These are phyloP conservation scores for Austroboletus niveus DNA, from an alignment of 1,284 basidiomycete species.

Conservation along the genomic window DNA sequence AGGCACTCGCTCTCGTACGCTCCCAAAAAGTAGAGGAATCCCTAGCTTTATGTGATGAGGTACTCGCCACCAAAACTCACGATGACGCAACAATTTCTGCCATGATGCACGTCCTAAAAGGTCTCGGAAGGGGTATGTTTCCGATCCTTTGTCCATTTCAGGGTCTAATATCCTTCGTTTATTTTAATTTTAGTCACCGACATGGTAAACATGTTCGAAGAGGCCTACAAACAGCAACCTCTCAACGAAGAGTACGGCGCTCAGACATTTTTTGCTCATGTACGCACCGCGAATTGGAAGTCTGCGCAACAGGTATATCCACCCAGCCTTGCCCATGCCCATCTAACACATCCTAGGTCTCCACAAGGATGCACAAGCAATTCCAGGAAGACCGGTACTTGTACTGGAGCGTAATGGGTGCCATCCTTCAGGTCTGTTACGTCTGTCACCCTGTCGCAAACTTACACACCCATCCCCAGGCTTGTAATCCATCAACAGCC, in stretches of 20 bases:
- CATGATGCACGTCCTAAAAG: conserved; percentile 77
- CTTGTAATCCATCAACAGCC: conserved; percentile 60
- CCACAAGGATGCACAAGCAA: conserved; percentile 75
- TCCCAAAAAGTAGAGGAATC: conserved; percentile 82
- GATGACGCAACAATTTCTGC: conserved; percentile 72
- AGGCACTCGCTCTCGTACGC: conserved; percentile 79
- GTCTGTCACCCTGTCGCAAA: conserved; percentile 1
- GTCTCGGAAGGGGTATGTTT: conserved; percentile 70
- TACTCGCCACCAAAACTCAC: conserved; percentile 65
- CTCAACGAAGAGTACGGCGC: conserved; percentile 76
- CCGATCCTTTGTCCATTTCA: not conserved
- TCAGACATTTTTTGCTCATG: conserved; percentile 82
- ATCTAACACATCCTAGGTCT: conserved; percentile 43
- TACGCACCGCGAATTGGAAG: conserved; percentile 76
- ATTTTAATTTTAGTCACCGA: conserved; percentile 60
- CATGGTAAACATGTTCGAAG: conserved; percentile 76
- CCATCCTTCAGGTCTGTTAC: conserved; percentile 66
- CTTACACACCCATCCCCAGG: conserved; percentile 40
- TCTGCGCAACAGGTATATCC: conserved; percentile 66
- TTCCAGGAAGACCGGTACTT: conserved; percentile 78
- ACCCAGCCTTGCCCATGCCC: not conserved
- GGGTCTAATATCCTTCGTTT: not conserved
- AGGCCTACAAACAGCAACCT: conserved; percentile 76
- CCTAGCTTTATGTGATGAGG: conserved; percentile 73
- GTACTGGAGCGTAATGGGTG: conserved; percentile 81